Evolutionary conservation across 352 stramenopile genomes (phyloP), one percentile per base, ranked within the genome.

Genomic region (Phytophthora pluvialis): DNA sequence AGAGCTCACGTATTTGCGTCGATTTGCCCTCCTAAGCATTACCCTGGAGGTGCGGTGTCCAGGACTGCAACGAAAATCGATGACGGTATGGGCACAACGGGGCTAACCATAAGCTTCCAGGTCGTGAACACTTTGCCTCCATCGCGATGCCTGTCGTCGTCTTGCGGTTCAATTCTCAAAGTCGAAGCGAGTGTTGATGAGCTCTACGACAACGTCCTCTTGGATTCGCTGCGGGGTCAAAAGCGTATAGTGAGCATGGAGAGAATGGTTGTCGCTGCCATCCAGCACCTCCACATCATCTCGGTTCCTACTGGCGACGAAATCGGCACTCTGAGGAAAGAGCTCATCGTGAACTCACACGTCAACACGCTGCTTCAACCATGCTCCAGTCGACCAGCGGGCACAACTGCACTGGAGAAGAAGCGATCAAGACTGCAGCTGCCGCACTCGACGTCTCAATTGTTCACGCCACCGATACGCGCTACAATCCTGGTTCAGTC

Each of bases 271-370:
- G 40, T 66, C 1, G 61, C 72, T 52, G 68, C 73, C 2, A 70
- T 83, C 26, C 63, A 45, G 6, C 64, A 85, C 29, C 67, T 85
- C 16, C 73, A 83, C 50, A 71, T 83, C 11, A 79, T 83, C 18
- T 59, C 51, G 12, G 73, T 82, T 42, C 77, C 77, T 18, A 39
- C 38, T 35, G 33, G 36, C 6, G 58, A 69, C 15, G 46, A 64
- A 15, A 28, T 56, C 26, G 40, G 31, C 26, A 46, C 28, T 10
- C 26, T 76, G 10, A 66, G 47, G 51, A 65, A 72, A 32, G 55
- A 76, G 26, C 53, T 85, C 13, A 77, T 85, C 26, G 38, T 83
- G 25, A 85, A 83, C 18, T 46, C 67, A 12, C 45, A 72, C 12
- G 53, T 83, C 39, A 85, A 85, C 11, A 47, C 62, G 11, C 33